Evolutionary conservation across 164 flowering plant species (phyloP), one percentile per base, ranked within the genome.

Genomic region (Vitis amurensis): DNA sequence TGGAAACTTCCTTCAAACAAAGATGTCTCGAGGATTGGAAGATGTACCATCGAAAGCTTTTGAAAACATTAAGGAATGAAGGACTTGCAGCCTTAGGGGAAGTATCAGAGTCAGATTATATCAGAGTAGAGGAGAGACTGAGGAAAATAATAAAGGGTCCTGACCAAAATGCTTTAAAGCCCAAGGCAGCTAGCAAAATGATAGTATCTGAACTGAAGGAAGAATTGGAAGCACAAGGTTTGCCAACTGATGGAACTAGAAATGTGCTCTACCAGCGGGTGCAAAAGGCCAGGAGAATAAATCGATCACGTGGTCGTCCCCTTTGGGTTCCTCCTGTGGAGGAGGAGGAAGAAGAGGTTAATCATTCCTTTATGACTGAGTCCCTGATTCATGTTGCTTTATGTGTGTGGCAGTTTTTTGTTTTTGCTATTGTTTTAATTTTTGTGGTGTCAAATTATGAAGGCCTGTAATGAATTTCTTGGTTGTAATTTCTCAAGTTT

Each of bases 181-280:
- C 98, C 56, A 95, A 95, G 86, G 99, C 99, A 73, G 99, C 99
- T 55, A 95, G 98, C 80, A 95, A 95, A 82, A 95, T 95, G 99
- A 29, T 88, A 61, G 97, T 93, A 49, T 81, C 94, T 52, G 96
- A 95, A 75, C 72, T 95, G 56, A 95, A 85, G 84, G 98, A 95
- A 78, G 99, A 95, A 78, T 80, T 93, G 68, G 97, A 90, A 78
- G 98, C 98, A 50, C 99, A 95, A 79, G 97, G 80, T 63, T 77
- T 95, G 69, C 98, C 99, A 4, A 89, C 80, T 59, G 99, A 95
- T 87, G 99, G 99, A 71, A 95, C 94, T 11, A 87, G 99, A 81
- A 92, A 89, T 82, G 98, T 95, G 52, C 97, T 95, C 66, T 92
- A 95, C 78, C 99, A 95, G 78, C 87, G 98, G 62, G 98, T 95